Conservation (phyloP, 225 moss, liverwort and hornwort genomes). For the Bryoerythrophyllum caledonicum region DNA sequence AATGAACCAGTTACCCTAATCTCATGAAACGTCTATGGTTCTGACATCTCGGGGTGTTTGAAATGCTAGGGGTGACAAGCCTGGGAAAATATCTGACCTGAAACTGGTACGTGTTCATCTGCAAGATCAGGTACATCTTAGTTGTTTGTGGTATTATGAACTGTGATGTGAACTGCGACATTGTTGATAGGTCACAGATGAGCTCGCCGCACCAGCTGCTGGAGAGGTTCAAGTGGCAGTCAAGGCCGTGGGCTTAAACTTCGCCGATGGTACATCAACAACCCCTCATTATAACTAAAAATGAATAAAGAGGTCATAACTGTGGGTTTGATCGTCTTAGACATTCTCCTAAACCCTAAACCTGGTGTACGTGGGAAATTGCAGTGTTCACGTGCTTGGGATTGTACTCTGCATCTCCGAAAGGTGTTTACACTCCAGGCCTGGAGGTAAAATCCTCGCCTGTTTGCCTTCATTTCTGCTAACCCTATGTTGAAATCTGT, state of each 20-base stretch:
- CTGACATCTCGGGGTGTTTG: constrained; percentile 27
- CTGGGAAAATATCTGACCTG: constrained; percentile 53
- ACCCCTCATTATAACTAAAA: no score
- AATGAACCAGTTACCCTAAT: no score
- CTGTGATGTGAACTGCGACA: neutral
- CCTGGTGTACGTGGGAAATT: neutral
- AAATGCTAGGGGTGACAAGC: constrained; percentile 36
- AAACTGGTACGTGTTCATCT: constrained; percentile 34
- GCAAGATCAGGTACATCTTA: neutral
- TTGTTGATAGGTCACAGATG: constrained; percentile 36
- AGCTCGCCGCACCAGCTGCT: constrained; percentile 41
- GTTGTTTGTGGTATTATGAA: neutral
- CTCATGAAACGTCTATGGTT: neutral
- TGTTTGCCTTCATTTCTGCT: constrained; percentile 12
- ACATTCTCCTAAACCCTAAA: no score
- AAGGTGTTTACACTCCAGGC: constrained; percentile 59
- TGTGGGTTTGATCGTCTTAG: no score
- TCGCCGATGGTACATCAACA: constrained; percentile 44
- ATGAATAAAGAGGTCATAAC: no score
- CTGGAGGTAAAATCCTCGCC: constrained; percentile 40
- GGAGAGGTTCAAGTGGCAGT: constrained; percentile 56
- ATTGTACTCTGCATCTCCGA: constrained; percentile 63
- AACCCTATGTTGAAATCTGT: constrained; percentile 3
- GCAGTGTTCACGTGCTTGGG: constrained; percentile 60
- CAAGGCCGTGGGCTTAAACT: constrained; percentile 58